These are phyloP conservation scores for Aureobasidium lini DNA, from an alignment of 2,329 filamentous ascomycete genomes.

Conservation along the genomic window DNA sequence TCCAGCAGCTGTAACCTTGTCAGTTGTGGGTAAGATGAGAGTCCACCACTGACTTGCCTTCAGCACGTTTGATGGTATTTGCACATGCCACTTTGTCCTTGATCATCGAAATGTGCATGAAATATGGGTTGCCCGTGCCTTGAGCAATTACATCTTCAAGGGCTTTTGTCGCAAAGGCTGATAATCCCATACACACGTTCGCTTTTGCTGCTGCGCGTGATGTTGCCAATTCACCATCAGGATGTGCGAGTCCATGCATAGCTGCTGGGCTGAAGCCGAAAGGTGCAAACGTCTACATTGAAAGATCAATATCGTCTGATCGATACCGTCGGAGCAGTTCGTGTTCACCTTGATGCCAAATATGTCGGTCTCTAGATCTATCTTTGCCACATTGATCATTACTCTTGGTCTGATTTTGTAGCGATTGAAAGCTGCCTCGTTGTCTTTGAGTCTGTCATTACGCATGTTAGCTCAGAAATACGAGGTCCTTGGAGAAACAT, in stretches of 20 bases:
- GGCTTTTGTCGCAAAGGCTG: conserved; percentile 35
- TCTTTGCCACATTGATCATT: conserved; percentile 22
- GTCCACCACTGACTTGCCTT: conserved; percentile 13
- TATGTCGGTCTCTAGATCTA: conserved; percentile 32
- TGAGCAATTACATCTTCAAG: conserved; percentile 38
- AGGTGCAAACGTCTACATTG: conserved; percentile 23
- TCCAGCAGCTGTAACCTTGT: conserved; percentile 27
- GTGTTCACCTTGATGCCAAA: conserved; percentile 27
- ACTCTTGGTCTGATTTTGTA: conserved; percentile 26
- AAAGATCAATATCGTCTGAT: not conserved
- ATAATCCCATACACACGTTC: conserved; percentile 38
- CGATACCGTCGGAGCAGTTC: conserved; percentile 11
- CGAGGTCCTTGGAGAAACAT: not conserved
- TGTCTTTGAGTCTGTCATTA: conserved; percentile 21
- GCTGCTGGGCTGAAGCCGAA: conserved; percentile 44
- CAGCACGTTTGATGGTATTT: conserved; percentile 2
- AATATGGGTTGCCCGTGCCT: conserved; percentile 28
- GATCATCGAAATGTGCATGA: conserved; percentile 45
- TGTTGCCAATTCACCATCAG: conserved; percentile 40
- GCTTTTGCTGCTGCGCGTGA: conserved; percentile 35
- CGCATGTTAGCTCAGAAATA: not conserved
- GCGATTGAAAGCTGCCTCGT: conserved; percentile 40
- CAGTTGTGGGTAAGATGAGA: conserved; percentile 17
- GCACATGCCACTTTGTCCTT: conserved; percentile 33
- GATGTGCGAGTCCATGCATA: conserved; percentile 40